Base-by-base conservation (phyloP, 2,329 filamentous ascomycete species). In the Lecanicillium sp. region DNA sequence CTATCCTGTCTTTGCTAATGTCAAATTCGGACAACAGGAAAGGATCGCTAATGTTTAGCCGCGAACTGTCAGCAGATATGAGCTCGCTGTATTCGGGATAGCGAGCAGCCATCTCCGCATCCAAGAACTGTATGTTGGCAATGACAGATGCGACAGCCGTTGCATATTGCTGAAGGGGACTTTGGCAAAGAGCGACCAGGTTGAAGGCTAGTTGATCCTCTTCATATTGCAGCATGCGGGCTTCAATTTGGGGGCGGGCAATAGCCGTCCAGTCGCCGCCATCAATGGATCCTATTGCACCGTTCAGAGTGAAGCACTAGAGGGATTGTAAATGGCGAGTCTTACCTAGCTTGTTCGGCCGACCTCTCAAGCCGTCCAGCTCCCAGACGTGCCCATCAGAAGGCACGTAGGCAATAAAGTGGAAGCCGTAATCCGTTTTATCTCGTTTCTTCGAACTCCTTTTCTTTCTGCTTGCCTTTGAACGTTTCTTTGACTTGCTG, bases 341-440 rank as follows among this genome's bases (percentile, higher is more conserved):
- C 48, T 40, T 48, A 60, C 61, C 60, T 19, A 64, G 44, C 25
- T 51, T 55, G 27, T 46, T 72, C 3, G 87, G 90, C 46, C 80
- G 77, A 30, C 67, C 67, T 56, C 89, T 79, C 17, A 96, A 66
- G 4, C 90, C 90, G 58, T 97, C 90, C 5, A 97, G 77, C 56
- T 89, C 86, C 87, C 87, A 96, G 12, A 95, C 74, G 40, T 77
- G 68, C 3, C 77, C 80, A n/a, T 74, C 69, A 12, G 79, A 74
- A 3, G 87, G 86, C 20, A 96, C 79, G 54, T 90, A 95, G 6
- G 88, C 89, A 46, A 94, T 83, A 58, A 92, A 97, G 55, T 97
- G 90, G 54, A 83, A 92, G 0, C 77, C 80, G 11, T 74, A 71
- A n/a, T 85, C 75, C 1, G 70, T 62, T 6, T 72, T 64, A 4